Evolutionary conservation across 2,329 filamentous ascomycete genomes (phyloP).

Genomic region (Claviceps digitariae): DNA sequence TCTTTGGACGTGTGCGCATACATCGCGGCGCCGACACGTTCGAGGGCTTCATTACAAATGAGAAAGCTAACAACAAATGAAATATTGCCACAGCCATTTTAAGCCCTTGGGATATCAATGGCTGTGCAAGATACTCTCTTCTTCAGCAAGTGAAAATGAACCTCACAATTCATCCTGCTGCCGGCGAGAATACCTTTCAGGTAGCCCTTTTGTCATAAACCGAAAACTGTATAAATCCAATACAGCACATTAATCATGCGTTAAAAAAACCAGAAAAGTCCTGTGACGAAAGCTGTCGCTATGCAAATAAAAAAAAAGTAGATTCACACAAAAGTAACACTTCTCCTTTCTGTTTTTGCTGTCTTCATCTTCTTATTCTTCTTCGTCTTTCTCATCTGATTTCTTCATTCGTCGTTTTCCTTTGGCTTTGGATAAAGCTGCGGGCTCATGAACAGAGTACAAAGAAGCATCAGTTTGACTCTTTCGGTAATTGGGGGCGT

Average conservation of each 20-base stretch:
- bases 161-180: not conserved
- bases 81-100: not conserved
- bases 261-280: constrained; percentile 7
- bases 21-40: not conserved
- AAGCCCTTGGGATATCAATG: no score
- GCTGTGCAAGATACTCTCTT: not conserved
- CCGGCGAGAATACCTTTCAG: not conserved
- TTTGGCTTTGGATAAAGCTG: constrained; percentile 6
- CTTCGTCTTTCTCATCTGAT: constrained; percentile 8
- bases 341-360: not conserved
- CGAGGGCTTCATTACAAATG: not conserved
- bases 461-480: not conserved
- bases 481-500: not conserved
- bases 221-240: not conserved
- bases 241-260: not conserved
- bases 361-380: not conserved
- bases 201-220: not conserved
- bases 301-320: constrained; percentile 19
- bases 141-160: not conserved
- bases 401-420: constrained; percentile 7
- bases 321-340: constrained; percentile 3
- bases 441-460: not conserved
- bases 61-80: constrained; percentile 2
- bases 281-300: constrained; percentile 19
- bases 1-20: not conserved